A percentile compares a stretch with the other conserved stretches of the same genome.
Evolutionary conservation across 306 rosid species (phyloP).

Genomic region (Lagenaria siceraria): DNA sequence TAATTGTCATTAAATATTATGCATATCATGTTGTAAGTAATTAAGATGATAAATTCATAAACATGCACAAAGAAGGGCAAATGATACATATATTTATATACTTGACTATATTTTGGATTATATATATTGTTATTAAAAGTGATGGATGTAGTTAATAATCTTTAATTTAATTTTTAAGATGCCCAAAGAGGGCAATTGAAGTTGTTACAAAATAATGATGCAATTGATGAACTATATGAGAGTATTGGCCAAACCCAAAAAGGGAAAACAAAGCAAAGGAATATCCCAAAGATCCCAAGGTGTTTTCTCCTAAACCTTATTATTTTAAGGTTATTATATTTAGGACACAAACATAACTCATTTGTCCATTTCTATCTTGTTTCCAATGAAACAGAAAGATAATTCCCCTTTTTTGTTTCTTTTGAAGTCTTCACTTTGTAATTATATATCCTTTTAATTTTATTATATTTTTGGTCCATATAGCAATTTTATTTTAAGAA

Average conservation of each 20-base stretch:
- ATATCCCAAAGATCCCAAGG: neutral
- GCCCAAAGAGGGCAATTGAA: neutral
- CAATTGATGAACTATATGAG: neutral
- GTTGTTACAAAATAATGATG: neutral
- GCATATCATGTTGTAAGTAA: too few relatives aligned
- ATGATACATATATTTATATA: too few relatives aligned
- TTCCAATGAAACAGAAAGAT: neutral
- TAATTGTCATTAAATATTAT: too few relatives aligned
- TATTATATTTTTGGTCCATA: neutral
- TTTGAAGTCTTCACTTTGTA: neutral
- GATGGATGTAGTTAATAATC: too few relatives aligned
- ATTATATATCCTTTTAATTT: too few relatives aligned
- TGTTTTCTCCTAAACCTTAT: neutral
- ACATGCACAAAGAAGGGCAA: too few relatives aligned
- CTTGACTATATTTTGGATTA: too few relatives aligned
- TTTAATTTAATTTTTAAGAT: neutral
- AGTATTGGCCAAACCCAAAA: neutral
- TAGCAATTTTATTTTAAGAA: neutral
- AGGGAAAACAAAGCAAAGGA: neutral
- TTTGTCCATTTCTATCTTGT: neutral
- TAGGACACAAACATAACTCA: neutral
- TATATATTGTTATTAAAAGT: too few relatives aligned
- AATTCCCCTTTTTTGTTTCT: conserved; percentile 3
- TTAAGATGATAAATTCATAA: too few relatives aligned
- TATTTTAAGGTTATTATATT: neutral